These are phyloP conservation scores for Lasiosphaeris hirsuta DNA, from an alignment of 495 filamentous ascomycete genomes.

Conservation along the genomic window DNA sequence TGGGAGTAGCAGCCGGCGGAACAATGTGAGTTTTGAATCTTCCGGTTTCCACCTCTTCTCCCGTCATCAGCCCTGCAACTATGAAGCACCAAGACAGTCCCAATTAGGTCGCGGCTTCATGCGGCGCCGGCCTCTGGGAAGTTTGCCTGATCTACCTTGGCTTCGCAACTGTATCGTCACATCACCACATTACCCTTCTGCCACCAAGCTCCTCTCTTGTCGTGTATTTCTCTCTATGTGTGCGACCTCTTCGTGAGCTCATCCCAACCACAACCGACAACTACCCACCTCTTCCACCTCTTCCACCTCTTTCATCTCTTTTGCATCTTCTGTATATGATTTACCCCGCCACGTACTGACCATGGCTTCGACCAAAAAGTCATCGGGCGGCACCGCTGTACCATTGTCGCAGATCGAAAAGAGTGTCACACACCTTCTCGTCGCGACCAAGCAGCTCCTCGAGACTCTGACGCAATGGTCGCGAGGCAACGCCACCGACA, in stretches of 20 bases:
- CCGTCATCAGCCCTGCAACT: constrained; percentile 8
- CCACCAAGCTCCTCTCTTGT: not conserved
- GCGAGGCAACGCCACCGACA: constrained; percentile 81
- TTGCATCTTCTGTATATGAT: not conserved
- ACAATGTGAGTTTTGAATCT: constrained; percentile 47
- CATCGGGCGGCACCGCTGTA: constrained; percentile 42
- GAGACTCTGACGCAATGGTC: constrained; percentile 98
- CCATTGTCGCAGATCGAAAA: constrained; percentile 92
- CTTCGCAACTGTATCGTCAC: not conserved
- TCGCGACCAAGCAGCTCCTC: constrained; percentile 95
- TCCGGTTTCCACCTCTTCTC: constrained; percentile 9
- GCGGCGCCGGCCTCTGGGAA: constrained; percentile 2
- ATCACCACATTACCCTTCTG: not conserved
- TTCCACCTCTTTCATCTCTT: not conserved
- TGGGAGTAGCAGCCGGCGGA: constrained; percentile 42
- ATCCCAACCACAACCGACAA: not conserved
- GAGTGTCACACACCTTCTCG: constrained; percentile 93
- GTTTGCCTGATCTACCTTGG: constrained; percentile 10
- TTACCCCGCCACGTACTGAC: constrained; percentile 10
- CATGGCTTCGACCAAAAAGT: constrained; percentile 32
- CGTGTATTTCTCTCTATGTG: not conserved
- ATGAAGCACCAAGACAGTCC: constrained; percentile 18
- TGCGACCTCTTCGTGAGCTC: not conserved
- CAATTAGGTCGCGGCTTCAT: constrained; percentile 20
- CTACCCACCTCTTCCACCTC: not conserved